Evolutionary conservation across 192 early-diverging fungal genomes (phyloP).

Genomic region (Funneliformis geosporum): DNA sequence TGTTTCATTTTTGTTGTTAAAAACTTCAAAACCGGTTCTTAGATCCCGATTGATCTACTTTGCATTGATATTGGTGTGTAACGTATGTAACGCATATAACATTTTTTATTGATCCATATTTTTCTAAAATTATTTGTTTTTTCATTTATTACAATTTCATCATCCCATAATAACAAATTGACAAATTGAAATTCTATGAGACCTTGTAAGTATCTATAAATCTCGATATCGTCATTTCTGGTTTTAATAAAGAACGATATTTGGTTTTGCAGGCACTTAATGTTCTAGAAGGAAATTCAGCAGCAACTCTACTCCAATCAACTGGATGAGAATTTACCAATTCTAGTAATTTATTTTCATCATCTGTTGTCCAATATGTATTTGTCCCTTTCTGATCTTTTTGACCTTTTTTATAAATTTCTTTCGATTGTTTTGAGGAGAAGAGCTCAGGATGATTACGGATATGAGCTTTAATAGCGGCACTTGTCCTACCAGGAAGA

Average conservation of each 20-base stretch:
- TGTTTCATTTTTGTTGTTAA: neutral
- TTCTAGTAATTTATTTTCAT: constrained; percentile 1
- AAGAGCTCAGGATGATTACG: neutral
- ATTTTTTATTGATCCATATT: no score
- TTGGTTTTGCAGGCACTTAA: neutral
- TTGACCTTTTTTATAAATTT: neutral
- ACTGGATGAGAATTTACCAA: neutral
- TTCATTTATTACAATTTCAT: no score
- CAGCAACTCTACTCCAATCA: neutral
- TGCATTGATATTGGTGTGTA: no score
- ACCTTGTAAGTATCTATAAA: neutral
- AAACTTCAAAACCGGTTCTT: neutral
- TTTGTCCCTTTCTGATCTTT: neutral
- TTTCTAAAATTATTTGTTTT: neutral
- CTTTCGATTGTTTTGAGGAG: neutral
- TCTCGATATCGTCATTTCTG: neutral
- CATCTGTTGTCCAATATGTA: neutral
- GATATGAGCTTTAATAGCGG: neutral
- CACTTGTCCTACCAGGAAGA: neutral
- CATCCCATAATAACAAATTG: no score
- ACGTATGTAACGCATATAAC: no score
- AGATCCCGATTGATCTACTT: neutral
- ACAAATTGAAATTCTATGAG: neutral
- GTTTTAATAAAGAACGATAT: constrained; percentile 2
- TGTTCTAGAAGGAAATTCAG: neutral